These are phyloP conservation scores for Fonsecaea erecta DNA, from an alignment of 2,329 filamentous ascomycete genomes.

Conservation along the genomic window DNA sequence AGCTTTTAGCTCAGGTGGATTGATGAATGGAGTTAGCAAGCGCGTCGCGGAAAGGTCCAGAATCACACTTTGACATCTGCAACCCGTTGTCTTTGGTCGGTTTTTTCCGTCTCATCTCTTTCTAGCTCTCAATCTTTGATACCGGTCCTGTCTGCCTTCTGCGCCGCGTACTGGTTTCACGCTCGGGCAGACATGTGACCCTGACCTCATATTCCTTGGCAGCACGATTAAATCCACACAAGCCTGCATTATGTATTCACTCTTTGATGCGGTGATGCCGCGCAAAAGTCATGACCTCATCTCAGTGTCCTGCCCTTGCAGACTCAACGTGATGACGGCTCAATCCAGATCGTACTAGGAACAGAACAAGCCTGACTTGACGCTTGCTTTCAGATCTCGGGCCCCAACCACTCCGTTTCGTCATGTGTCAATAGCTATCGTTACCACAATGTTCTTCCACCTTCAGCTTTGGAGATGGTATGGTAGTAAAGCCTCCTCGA, in stretches of 20 bases:
- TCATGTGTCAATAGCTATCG: neutral
- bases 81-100: constrained; percentile 4
- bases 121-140: neutral
- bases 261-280: constrained; percentile 2
- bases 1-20: constrained; percentile 35
- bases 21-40: constrained; percentile 36
- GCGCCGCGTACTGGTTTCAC: neutral
- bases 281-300: constrained; percentile 18
- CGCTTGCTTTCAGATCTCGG: neutral
- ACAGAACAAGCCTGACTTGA: neutral
- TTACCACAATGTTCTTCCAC: neutral
- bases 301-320: neutral
- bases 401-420: neutral
- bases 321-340: neutral
- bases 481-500: neutral
- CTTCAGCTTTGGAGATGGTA: neutral
- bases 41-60: constrained; percentile 31
- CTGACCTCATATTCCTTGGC: constrained; percentile 4
- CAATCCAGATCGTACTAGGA: neutral
- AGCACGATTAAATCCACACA: neutral
- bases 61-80: constrained; percentile 32
- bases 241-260: neutral
- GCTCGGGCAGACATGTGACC: constrained; percentile 9
- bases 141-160: neutral
- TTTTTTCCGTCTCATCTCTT: constrained; percentile 5